phyloP scores from a whole-genome alignment of 1,139 yeast species.

The Suhomyces bolitotheri region DNA sequence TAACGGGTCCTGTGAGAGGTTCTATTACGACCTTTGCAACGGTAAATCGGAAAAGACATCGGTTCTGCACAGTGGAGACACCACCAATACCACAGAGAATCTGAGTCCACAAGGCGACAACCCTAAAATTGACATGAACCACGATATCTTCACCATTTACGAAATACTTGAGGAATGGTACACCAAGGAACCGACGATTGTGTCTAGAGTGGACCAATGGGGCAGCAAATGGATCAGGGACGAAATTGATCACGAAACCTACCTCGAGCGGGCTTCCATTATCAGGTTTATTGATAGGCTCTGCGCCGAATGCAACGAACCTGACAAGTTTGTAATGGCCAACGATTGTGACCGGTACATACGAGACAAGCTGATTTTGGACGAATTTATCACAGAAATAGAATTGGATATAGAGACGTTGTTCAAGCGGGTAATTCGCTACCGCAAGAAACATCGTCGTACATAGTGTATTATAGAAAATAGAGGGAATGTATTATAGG shows the following conservation, averaged over 20 bases:
- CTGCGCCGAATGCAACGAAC: conserved; percentile 14
- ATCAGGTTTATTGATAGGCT: conserved; percentile 16
- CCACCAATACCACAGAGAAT: background rate
- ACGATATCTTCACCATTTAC: conserved; percentile 18
- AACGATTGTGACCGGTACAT: conserved; percentile 19
- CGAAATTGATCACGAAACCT: conserved; percentile 20
- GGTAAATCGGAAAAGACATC: conserved; percentile 3
- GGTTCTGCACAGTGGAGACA: background rate
- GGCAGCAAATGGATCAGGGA: conserved; percentile 20
- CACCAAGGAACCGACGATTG: conserved; percentile 15
- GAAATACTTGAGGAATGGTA: conserved; percentile 21
- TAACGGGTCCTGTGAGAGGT: conserved; percentile 11
- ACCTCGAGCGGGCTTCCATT: conserved; percentile 16
- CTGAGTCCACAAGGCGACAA: too few species aligned
- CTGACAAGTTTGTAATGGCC: conserved; percentile 16
- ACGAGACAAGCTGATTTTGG: conserved; percentile 19
- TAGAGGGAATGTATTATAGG: too few species aligned
- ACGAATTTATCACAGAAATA: conserved; percentile 21
- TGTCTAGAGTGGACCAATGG: conserved; percentile 16
- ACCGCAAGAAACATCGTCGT: conserved; percentile 10
- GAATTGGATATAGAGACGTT: conserved; percentile 20
- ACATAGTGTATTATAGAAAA: conserved; percentile 6
- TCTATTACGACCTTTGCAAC: conserved; percentile 9
- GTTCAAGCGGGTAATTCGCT: conserved; percentile 15
- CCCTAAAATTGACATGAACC: conserved; percentile 18